Evolutionary conservation across 148 eudicot genomes (phyloP), one percentile per base, ranked within the genome.

Genomic region (Rhododendron henanense): DNA sequence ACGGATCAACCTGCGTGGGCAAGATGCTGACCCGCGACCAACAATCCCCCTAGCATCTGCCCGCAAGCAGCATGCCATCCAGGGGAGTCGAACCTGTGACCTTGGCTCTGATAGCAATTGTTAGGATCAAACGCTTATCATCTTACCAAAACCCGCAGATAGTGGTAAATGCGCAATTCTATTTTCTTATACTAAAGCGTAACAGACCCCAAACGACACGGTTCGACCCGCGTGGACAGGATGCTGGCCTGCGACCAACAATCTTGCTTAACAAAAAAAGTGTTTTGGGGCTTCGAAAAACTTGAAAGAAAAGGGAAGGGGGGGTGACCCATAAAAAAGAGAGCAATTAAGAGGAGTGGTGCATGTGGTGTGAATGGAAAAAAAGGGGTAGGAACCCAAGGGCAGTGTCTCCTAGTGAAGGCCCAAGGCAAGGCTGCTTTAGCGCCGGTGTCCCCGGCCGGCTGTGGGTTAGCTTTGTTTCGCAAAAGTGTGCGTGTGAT

Each of bases 391-490:
- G 86, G 35, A 87, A 80, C 81, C 90, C 95, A 89, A 94, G 93
- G 90, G 71, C 86, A 85, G 90, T 94, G 97, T 94, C 91, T 80
- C 92, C 92, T 48, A 84, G 57, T 28, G 85, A 31, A 88, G 82
- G 88, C 80, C 90, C 93, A 92, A 87, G 89, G 93, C 91, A 89
- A 88, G 90, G 86, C 93, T 79, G 21, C 89, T 91, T 92, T 89
- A 78, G 85, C 94, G 93, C 97, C 97, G 95, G 87, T 94, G 97
- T 93, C 95, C 79, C 94, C 94, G 93, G n/a, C 94, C 94, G 93
- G n/a, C 90, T 85, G 88, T 89, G 90, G 74, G 79, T 83, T 79
- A 84, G 44, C 87, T 57, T 71, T 71, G 76, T 71, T 25, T 71
- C 0, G 76, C 76, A 71, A 71, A 71, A 71, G 41, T 69, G 75